Conservation (phyloP, 148 eudicot genomes). For the Rhododendron griersonianum region DNA sequence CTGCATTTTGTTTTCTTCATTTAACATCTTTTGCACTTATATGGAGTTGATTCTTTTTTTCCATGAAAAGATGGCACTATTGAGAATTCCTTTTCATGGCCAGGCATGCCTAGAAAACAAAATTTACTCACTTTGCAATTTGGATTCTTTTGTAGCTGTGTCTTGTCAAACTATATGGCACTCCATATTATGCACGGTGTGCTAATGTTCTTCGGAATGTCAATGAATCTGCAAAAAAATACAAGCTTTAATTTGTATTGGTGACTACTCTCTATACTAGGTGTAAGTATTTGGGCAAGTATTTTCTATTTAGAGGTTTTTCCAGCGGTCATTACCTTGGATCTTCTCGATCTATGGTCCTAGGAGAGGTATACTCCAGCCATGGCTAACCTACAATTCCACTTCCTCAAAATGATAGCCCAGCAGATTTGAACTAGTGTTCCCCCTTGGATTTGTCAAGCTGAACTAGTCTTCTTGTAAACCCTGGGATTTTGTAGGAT, state of each 20-base stretch:
- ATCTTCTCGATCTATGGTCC: not conserved
- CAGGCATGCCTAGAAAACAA: not conserved
- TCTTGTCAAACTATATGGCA: not conserved
- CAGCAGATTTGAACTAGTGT: not conserved
- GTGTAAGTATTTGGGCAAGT: not conserved
- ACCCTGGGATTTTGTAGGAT: not conserved
- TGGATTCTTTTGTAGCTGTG: not conserved
- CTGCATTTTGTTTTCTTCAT: constrained; percentile 6
- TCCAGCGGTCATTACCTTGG: not conserved
- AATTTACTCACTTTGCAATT: not conserved
- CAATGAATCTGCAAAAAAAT: not conserved
- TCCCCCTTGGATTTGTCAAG: not conserved
- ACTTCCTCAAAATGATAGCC: not conserved
- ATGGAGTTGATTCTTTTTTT: not conserved
- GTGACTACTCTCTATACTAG: not conserved
- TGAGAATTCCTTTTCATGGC: not conserved
- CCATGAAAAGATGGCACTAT: not conserved
- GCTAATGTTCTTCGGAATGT: not conserved
- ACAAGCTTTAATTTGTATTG: not conserved
- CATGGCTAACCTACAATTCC: not conserved
- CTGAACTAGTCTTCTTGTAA: not conserved
- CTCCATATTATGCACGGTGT: not conserved
- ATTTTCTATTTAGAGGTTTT: too few relatives aligned
- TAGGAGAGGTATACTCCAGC: not conserved
- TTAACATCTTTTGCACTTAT: not conserved